A percentile compares a stretch with the other conserved stretches of the same genome.
These are phyloP conservation scores for Hypoxylon intermedium DNA, from an alignment of 495 filamentous ascomycete species.

Conservation along the genomic window DNA sequence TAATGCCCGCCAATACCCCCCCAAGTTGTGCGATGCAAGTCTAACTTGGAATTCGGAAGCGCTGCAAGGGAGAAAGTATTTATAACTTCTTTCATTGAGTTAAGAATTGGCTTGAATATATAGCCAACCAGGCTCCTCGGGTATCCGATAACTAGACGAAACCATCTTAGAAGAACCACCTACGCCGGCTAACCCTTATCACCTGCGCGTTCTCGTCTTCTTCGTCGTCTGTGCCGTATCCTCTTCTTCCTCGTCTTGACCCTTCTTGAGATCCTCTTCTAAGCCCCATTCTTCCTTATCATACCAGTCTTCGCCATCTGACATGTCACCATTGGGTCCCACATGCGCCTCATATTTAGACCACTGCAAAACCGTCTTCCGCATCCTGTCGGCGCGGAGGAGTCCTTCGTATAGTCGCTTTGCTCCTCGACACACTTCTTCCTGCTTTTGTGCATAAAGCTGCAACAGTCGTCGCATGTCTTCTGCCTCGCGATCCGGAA, in stretches of 20 bases:
- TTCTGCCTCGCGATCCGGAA: conserved; percentile 83
- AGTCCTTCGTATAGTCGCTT: conserved; percentile 78
- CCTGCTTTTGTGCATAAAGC: conserved; percentile 92
- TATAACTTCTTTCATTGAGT: not conserved
- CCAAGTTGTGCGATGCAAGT: not conserved
- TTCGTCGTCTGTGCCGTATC: conserved; percentile 75
- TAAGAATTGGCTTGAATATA: not conserved
- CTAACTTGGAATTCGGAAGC: not conserved
- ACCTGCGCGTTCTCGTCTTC: conserved; percentile 72
- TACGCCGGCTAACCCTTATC: conserved; percentile 22
- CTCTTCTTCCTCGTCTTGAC: conserved; percentile 88
- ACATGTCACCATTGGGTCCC: conserved; percentile 72
- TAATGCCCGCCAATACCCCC: not conserved
- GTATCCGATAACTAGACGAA: conserved; percentile 20
- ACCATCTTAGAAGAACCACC: not conserved
- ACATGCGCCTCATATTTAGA: conserved; percentile 87
- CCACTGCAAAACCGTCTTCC: conserved; percentile 82
- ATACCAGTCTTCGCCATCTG: conserved; percentile 96
- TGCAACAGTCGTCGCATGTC: conserved; percentile 84
- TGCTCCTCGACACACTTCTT: conserved; percentile 86
- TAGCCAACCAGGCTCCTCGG: conserved; percentile 21
- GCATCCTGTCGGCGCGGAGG: conserved; percentile 76
- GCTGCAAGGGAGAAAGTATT: not conserved
- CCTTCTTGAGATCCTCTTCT: conserved; percentile 85
- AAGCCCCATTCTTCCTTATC: conserved; percentile 88